These are phyloP conservation scores for Scutellaria galericulata DNA, from an alignment of 257 asterid species.

Conservation along the genomic window DNA sequence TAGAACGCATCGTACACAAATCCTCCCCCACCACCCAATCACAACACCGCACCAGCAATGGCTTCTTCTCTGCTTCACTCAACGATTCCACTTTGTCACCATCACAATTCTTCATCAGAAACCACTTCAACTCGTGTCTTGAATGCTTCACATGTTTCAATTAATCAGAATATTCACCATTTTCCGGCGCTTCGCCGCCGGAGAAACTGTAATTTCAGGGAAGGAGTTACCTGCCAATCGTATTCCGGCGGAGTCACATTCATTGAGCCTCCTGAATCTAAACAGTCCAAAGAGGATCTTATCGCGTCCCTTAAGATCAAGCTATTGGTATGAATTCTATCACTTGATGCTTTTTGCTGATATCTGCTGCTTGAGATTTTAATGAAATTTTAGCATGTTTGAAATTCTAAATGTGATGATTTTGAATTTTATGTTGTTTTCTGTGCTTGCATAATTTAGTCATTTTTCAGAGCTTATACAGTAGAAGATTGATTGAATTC, in stretches of 20 bases:
- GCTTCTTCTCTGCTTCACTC: conserved; percentile 65
- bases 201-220: conserved; percentile 33
- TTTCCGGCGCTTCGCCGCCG: conserved; percentile 20
- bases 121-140: conserved; percentile 23
- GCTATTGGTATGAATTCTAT: conserved; percentile 55
- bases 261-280: conserved; percentile 43
- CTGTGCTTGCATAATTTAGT: background rate
- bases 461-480: background rate
- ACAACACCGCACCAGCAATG: conserved; percentile 46
- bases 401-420: background rate
- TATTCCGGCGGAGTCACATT: conserved; percentile 46
- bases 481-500: background rate
- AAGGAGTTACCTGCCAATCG: conserved; percentile 44
- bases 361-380: background rate
- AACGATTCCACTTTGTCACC: conserved; percentile 47
- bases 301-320: conserved; percentile 65
- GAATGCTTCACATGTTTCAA: conserved; percentile 19
- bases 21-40: conserved; percentile 34
- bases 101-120: conserved; percentile 37
- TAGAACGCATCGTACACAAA: background rate
- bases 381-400: background rate
- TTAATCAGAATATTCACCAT: background rate
- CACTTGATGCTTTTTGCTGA: background rate
- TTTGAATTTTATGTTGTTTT: background rate
- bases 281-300: conserved; percentile 41